Evolutionary conservation across 495 filamentous ascomycete genomes (phyloP).

Genomic region (Penicillium roqueforti): DNA sequence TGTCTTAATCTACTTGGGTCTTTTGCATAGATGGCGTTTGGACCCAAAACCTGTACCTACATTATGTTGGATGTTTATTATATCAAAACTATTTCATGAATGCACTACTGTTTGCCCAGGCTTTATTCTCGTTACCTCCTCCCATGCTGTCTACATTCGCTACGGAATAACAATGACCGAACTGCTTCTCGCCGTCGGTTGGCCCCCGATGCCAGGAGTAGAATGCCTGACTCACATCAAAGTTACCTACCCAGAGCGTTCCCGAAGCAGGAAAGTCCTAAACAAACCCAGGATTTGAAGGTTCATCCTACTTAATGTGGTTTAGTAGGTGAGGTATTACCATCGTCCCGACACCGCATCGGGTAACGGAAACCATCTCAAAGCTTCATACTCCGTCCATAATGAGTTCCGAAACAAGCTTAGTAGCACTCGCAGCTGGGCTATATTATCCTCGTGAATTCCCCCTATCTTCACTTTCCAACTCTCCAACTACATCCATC

Average conservation of each 20-base stretch:
- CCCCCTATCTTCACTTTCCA: background rate
- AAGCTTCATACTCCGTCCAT: background rate
- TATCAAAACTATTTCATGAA: background rate
- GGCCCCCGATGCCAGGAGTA: background rate
- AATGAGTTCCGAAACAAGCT: background rate
- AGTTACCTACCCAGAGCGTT: background rate
- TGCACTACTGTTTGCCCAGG: background rate
- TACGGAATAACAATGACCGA: no score
- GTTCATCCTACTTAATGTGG: background rate
- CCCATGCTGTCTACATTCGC: background rate
- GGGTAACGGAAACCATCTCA: background rate
- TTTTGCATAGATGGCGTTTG: constrained; percentile 30
- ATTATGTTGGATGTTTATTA: constrained; percentile 1
- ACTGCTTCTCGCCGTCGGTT: constrained; percentile 1
- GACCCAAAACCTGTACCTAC: constrained; percentile 20
- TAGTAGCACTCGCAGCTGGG: background rate
- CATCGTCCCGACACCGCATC: background rate
- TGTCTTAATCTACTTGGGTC: constrained; percentile 15
- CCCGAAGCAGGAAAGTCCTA: background rate
- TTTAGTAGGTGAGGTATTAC: background rate
- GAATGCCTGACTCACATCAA: background rate
- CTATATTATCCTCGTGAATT: background rate
- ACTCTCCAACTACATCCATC: background rate
- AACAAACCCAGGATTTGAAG: background rate
- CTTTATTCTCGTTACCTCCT: background rate